A percentile compares a stretch with the other conserved stretches of the same genome.
Conservation (phyloP, 2,329 filamentous ascomycete genomes). For the Microsporum audouinii region DNA sequence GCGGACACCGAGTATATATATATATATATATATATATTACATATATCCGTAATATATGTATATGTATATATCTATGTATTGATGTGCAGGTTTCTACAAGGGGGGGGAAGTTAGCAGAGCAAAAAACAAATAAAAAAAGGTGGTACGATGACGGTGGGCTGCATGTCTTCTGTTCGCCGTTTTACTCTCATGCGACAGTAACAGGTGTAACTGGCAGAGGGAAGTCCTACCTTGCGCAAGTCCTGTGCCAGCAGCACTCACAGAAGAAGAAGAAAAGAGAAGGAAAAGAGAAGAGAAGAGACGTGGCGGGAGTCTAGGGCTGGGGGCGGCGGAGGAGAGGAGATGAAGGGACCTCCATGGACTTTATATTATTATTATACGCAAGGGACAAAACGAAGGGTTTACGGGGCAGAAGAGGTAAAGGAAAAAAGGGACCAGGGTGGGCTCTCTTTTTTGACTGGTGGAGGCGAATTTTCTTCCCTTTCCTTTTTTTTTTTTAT, state of each 20-base stretch:
- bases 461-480: background rate
- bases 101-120: background rate
- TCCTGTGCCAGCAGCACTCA: background rate
- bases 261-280: background rate
- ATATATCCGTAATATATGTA: too few species aligned
- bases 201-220: background rate
- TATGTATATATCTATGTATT: too few species aligned
- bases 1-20: too few species aligned
- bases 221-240: background rate
- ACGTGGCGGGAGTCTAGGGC: background rate
- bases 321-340: background rate
- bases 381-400: background rate
- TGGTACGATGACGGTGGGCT: background rate
- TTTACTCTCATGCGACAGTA: background rate
- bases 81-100: too few species aligned
- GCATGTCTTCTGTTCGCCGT: background rate
- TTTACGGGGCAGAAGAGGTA: background rate
- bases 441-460: background rate
- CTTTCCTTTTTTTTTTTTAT: background rate
- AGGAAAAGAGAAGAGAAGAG: background rate
- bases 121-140: background rate
- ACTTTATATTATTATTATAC: background rate
- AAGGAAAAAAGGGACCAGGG: background rate
- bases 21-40: too few species aligned
- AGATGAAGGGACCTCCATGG: background rate